Conservation (phyloP, 495 filamentous ascomycete genomes). For the Choiromyces venosus region DNA sequence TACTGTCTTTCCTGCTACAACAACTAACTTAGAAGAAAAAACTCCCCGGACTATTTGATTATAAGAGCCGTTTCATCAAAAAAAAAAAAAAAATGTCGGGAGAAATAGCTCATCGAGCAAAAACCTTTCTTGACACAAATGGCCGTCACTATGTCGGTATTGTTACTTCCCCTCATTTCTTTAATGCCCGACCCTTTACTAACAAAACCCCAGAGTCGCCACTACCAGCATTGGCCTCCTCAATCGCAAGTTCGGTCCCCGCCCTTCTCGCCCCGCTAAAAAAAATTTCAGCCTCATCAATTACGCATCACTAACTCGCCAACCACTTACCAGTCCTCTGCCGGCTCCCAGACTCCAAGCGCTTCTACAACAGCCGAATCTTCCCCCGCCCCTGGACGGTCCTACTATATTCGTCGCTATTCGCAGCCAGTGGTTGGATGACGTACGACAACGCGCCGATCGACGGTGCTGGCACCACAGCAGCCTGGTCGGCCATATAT, state of each 20-base stretch:
- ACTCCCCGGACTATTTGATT: background rate
- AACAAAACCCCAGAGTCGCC: slow-evolving; percentile 34
- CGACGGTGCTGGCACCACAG: slow-evolving; percentile 76
- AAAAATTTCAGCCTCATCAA: slow-evolving; percentile 2
- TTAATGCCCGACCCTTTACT: slow-evolving; percentile 2
- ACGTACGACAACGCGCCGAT: slow-evolving; percentile 78
- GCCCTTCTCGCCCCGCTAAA: background rate
- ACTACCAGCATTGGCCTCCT: slow-evolving; percentile 32
- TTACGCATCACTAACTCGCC: background rate
- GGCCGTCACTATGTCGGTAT: slow-evolving; percentile 34
- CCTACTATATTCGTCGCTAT: slow-evolving; percentile 61
- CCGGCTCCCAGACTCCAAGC: slow-evolving; percentile 23
- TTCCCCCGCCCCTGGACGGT: slow-evolving; percentile 49
- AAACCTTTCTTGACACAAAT: slow-evolving; percentile 17
- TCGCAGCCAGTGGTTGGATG: slow-evolving; percentile 32
- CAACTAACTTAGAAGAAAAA: slow-evolving; percentile 5
- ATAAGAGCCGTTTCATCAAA: background rate
- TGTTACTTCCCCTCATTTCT: background rate
- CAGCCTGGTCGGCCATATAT: slow-evolving; percentile 83
- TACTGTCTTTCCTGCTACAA: background rate
- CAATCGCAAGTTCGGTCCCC: slow-evolving; percentile 20
- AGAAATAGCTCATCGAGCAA: slow-evolving; percentile 20
- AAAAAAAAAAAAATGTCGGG: too few relatives aligned
- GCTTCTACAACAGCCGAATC: slow-evolving; percentile 18
- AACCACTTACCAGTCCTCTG: slow-evolving; percentile 17